Conservation (phyloP, 768 basidiomycete genomes). For the Xerocomellus intermedius region DNA sequence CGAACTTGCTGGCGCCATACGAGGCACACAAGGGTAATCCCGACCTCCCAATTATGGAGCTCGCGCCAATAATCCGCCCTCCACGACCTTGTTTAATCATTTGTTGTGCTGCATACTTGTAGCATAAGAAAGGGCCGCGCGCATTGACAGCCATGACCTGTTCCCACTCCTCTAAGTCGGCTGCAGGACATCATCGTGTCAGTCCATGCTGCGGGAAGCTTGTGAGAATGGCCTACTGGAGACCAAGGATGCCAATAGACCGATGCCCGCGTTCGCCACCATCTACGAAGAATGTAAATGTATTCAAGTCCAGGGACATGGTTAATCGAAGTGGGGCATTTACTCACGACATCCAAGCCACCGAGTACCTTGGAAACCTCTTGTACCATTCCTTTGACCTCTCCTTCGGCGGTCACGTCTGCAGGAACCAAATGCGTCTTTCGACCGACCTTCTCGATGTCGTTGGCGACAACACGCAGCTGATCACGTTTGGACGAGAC, state of each 20-base stretch:
- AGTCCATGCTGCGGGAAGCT: not conserved
- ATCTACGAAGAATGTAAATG: conserved; percentile 7
- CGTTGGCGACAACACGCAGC: conserved; percentile 4
- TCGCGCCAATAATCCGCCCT: conserved; percentile 52
- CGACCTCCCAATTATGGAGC: conserved; percentile 5
- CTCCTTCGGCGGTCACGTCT: conserved; percentile 40
- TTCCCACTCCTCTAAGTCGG: conserved; percentile 1
- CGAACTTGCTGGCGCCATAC: conserved; percentile 40
- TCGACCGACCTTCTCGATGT: conserved; percentile 21
- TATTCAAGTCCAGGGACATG: no score
- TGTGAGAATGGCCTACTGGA: not conserved
- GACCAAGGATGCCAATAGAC: not conserved
- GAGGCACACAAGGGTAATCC: not conserved
- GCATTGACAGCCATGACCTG: conserved; percentile 39
- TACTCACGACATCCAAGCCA: conserved; percentile 5
- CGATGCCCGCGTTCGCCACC: conserved; percentile 15
- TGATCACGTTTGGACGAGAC: conserved; percentile 13
- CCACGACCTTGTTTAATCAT: conserved; percentile 53
- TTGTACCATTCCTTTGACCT: conserved; percentile 41
- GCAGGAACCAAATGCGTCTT: conserved; percentile 18
- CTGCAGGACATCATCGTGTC: not conserved
- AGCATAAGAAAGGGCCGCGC: conserved; percentile 56
- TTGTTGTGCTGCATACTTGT: conserved; percentile 56
- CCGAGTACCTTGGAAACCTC: conserved; percentile 30
- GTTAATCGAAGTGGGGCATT: no score